A percentile compares a stretch with the other conserved stretches of the same genome.
These are phyloP conservation scores for Phytopythium boreale DNA, from an alignment of 352 stramenopile genomes.

Conservation along the genomic window DNA sequence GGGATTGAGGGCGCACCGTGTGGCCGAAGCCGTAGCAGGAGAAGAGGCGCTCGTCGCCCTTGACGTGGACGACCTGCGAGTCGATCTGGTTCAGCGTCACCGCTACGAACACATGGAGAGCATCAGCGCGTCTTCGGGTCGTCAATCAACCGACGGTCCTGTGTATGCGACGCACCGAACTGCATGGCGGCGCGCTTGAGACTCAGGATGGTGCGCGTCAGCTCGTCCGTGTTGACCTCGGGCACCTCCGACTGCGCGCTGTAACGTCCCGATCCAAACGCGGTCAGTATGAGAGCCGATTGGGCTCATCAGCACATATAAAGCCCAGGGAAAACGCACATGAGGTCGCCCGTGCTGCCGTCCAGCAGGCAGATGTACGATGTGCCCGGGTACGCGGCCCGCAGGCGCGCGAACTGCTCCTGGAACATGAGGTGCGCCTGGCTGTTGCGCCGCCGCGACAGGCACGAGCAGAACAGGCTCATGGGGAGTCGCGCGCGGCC, in stretches of 20 bases:
- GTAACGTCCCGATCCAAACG: not conserved
- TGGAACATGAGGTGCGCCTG: slow-evolving; percentile 48
- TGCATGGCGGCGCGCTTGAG: slow-evolving; percentile 77
- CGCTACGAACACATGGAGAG: slow-evolving; percentile 22
- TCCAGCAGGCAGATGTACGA: slow-evolving; percentile 81
- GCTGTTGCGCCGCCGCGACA: slow-evolving; percentile 63
- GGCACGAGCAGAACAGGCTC: slow-evolving; percentile 68
- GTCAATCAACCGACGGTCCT: not conserved
- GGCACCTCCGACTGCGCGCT: slow-evolving; percentile 72
- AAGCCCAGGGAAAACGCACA: slow-evolving; percentile 34
- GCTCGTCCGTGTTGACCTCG: slow-evolving; percentile 69
- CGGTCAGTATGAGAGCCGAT: not conserved
- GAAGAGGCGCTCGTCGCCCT: slow-evolving; percentile 81
- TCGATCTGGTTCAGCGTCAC: slow-evolving; percentile 80
- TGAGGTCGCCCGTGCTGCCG: slow-evolving; percentile 72
- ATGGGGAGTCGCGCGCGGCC: slow-evolving; percentile 24
- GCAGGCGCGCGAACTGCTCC: slow-evolving; percentile 78
- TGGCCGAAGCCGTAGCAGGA: slow-evolving; percentile 77
- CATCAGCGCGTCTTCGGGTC: not conserved
- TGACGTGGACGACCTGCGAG: slow-evolving; percentile 80
- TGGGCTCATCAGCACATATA: not conserved
- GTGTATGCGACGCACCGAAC: slow-evolving; percentile 47
- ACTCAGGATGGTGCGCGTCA: slow-evolving; percentile 73
- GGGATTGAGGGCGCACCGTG: slow-evolving; percentile 36
- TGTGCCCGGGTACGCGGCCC: slow-evolving; percentile 69